Base-by-base conservation (phyloP, 441 rosid genomes). In the Dalechampia spathulata region DNA sequence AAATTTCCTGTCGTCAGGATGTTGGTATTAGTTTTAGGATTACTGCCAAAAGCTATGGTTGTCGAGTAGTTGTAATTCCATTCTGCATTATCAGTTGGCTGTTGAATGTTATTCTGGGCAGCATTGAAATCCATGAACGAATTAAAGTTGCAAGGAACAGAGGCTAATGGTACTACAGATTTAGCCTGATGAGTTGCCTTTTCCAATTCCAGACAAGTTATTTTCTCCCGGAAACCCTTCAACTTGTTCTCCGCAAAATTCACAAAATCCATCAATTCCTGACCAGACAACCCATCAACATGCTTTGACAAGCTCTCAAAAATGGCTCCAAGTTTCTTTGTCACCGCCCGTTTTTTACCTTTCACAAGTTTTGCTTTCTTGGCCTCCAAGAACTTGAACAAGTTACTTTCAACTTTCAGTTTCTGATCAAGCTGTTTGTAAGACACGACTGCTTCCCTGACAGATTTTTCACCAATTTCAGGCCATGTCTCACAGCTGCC, bases 401-500 rank as follows among this genome's bases (percentile, higher is more conserved):
- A 17, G n/a, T 11, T 26, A 30, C 16, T 7, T 50, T 32, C 25
- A 1, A 38, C 20, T 34, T 41, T 34, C 17, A 13, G 8, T 5
- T 14, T 57, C 28, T 14, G 10, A n/a, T 7, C 22, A 5, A 23
- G 6, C 6, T 10, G 6, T 37, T 25, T 53, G 7, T 38, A 53
- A 10, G 45, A 39, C 46, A 23, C 1, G 16, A 53, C 19, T 8
- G 7, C n/a, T 14, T 5, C 34, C 11, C 26, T 28, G 3, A 49
- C 17, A 13, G 8, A 5, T 5, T 19, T 1, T 37, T 43, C 6
- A 4, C 44, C 8, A n/a, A n/a, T 17, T 28, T 57, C 48, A 1
- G 68, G 62, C 40, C 62, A 42, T 15, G 51, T 27, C 17, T 41
- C 32, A 20, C 50, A 40, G 22, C 42, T 8, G 9, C 40, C 44